Percentiles rank a stretch among this genome's conserved stretches.
Conservation (phyloP, 2,329 filamentous ascomycete genomes). For the Nemania sp. region DNA sequence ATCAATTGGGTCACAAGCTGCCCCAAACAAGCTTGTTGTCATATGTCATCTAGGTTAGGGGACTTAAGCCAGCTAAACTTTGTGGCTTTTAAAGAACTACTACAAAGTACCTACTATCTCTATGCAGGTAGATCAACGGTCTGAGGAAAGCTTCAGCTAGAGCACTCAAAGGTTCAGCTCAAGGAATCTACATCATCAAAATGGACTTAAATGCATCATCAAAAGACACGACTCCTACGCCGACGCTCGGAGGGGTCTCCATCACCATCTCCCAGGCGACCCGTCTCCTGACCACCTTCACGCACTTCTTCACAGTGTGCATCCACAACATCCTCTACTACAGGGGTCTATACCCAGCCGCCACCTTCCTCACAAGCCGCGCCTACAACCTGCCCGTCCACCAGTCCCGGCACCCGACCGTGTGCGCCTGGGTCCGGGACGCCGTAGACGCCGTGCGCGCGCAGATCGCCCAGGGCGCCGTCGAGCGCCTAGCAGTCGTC, state of each 20-base stretch:
- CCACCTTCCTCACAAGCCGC: constrained; percentile 81
- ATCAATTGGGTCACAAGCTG: not conserved
- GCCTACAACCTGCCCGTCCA: constrained; percentile 88
- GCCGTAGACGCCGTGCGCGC: constrained; percentile 78
- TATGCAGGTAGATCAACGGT: not conserved
- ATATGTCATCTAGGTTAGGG: not conserved
- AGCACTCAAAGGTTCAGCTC: not conserved
- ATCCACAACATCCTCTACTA: constrained; percentile 90
- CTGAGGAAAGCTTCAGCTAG: too few species aligned
- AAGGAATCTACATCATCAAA: constrained; percentile 6
- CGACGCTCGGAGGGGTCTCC: constrained; percentile 32
- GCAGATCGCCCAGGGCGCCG: constrained; percentile 72
- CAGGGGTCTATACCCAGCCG: constrained; percentile 79
- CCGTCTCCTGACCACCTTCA: constrained; percentile 76
- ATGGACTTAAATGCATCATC: constrained; percentile 19
- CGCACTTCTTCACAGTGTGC: constrained; percentile 82
- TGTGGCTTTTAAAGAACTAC: not conserved
- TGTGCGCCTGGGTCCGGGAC: constrained; percentile 87
- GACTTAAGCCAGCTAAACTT: not conserved
- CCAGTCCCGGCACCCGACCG: constrained; percentile 85
- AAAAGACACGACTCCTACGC: constrained; percentile 28
- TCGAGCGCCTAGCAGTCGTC: constrained; percentile 62
- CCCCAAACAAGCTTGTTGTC: not conserved
- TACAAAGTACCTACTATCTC: too few species aligned
- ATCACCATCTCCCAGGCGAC: constrained; percentile 59